phyloP scores from a whole-genome alignment of 2,329 filamentous ascomycete genomes.

The Thielaviopsis populi region DNA sequence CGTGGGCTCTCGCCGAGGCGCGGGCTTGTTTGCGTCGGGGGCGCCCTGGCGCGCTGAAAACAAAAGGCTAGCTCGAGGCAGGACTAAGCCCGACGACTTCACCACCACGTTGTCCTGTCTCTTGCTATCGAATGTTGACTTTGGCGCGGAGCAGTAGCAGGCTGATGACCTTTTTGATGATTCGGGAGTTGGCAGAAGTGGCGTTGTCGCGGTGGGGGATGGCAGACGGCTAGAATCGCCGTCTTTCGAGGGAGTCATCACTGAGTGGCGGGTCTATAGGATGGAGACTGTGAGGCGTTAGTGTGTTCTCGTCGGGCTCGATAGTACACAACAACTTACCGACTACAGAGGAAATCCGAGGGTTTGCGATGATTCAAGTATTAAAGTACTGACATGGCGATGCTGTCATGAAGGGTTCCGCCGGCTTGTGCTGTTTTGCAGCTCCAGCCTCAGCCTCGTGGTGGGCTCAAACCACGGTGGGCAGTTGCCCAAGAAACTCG shows the following conservation, averaged over 20 bases:
- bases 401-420: not conserved
- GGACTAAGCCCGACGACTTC: not conserved
- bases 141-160: not conserved
- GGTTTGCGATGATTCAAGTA: not conserved
- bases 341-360: not conserved
- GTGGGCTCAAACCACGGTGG: not conserved
- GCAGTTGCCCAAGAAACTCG: not conserved
- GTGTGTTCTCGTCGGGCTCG: not conserved
- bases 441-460: not conserved
- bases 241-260: not conserved
- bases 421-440: not conserved
- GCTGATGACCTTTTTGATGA: not conserved
- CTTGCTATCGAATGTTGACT: not conserved
- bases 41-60: no score
- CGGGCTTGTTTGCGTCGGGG: no score
- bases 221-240: not conserved
- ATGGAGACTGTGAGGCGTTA: not conserved
- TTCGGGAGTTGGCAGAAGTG: not conserved
- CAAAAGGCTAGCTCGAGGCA: not conserved
- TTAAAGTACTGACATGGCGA: not conserved
- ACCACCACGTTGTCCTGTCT: not conserved
- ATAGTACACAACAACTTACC: not conserved
- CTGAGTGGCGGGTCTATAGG: not conserved
- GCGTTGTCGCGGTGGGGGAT: not conserved
- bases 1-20: not conserved